A percentile compares a stretch with the other conserved stretches of the same genome.
Evolutionary conservation across 495 filamentous ascomycete genomes (phyloP).

Genomic region (Penicillium maclennaniae): DNA sequence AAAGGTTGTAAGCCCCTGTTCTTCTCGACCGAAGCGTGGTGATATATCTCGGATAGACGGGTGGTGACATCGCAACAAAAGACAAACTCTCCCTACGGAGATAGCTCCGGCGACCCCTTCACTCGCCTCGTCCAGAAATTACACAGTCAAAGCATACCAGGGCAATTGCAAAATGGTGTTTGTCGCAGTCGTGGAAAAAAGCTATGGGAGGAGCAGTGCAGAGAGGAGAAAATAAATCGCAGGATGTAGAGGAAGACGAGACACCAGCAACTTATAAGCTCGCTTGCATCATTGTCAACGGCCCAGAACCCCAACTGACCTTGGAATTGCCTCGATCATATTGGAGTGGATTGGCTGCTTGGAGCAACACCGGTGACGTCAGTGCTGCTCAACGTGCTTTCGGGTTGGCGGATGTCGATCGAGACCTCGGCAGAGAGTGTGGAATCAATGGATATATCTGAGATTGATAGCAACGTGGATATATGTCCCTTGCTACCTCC

Average conservation of each 20-base stretch:
- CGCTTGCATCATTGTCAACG: background rate
- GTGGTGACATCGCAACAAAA: background rate
- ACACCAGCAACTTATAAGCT: background rate
- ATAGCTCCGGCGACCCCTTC: background rate
- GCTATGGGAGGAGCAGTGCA: background rate
- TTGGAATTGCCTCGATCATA: background rate
- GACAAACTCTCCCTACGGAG: background rate
- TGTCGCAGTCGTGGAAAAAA: background rate
- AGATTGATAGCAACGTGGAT: too few relatives aligned
- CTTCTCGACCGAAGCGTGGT: background rate
- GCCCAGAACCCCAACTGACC: background rate
- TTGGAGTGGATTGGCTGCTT: background rate
- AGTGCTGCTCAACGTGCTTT: slow-evolving; percentile 10
- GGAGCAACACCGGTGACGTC: slow-evolving; percentile 15
- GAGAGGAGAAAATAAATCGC: background rate
- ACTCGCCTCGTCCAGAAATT: background rate
- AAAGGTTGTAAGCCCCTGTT: background rate
- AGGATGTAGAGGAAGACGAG: background rate
- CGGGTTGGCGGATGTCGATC: slow-evolving; percentile 2
- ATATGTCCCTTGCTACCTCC: too few relatives aligned
- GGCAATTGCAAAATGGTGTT: background rate
- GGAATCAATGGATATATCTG: background rate
- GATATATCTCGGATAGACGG: background rate
- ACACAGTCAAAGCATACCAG: background rate
- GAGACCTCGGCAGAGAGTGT: background rate